Percentiles rank a stretch among this genome's conserved stretches.
phyloP scores from a whole-genome alignment of 306 rosid genomes.

The Myrica gale region DNA sequence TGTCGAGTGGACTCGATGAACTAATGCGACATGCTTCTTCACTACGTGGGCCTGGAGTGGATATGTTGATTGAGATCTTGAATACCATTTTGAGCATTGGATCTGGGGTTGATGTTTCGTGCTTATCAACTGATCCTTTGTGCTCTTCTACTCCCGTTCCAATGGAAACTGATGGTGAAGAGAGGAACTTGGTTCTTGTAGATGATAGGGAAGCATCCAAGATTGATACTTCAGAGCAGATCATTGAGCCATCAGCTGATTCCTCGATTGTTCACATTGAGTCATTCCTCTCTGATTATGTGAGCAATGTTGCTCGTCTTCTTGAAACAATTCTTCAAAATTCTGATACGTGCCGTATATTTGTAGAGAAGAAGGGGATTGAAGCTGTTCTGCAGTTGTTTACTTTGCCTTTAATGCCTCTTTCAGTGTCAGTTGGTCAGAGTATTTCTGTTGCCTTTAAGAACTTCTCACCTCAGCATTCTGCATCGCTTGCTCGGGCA shows the following conservation, averaged over 20 bases:
- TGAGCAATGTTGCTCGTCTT: constrained; percentile 80
- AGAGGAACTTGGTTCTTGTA: constrained; percentile 45
- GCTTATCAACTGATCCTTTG: constrained; percentile 44
- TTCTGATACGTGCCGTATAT: constrained; percentile 92
- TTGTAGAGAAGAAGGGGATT: constrained; percentile 92
- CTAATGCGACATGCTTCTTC: constrained; percentile 94
- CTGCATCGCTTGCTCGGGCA: constrained; percentile 83
- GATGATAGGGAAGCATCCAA: constrained; percentile 59
- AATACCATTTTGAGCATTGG: constrained; percentile 71
- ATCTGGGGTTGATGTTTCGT: constrained; percentile 55
- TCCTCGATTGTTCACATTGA: constrained; percentile 52
- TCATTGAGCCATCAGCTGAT: constrained; percentile 59
- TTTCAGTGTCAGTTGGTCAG: constrained; percentile 80
- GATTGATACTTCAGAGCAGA: constrained; percentile 57
- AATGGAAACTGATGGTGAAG: constrained; percentile 89
- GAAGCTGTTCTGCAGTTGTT: constrained; percentile 88
- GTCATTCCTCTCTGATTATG: constrained; percentile 80
- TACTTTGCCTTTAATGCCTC: constrained; percentile 82
- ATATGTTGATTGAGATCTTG: constrained; percentile 85
- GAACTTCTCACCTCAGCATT: constrained; percentile 91
- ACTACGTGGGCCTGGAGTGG: constrained; percentile 91
- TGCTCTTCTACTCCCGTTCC: constrained; percentile 75
- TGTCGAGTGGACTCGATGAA: constrained; percentile 94
- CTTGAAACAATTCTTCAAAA: constrained; percentile 95
- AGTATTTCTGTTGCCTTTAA: constrained; percentile 84